Conservation (phyloP, 805 yeast genomes). For the Pichia gijzeniarum region DNA sequence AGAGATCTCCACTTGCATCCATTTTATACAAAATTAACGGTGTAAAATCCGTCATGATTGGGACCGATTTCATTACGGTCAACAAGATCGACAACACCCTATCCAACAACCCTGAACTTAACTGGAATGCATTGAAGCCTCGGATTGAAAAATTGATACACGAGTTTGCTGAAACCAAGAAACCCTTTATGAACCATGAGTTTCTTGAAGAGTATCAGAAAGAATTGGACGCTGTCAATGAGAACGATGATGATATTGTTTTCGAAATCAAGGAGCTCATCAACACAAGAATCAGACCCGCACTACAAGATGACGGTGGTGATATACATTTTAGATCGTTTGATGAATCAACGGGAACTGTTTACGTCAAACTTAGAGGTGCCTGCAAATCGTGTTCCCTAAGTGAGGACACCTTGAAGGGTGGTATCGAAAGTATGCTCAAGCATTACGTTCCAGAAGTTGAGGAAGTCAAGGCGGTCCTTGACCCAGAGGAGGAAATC, state of each 20-base stretch:
- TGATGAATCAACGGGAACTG: constrained; percentile 50
- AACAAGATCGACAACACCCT: constrained; percentile 41
- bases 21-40: constrained; percentile 54
- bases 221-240: constrained; percentile 31
- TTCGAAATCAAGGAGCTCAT: constrained; percentile 64
- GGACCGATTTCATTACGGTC: constrained; percentile 66
- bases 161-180: constrained; percentile 22
- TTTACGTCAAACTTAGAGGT: constrained; percentile 53
- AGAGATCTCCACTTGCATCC: constrained; percentile 57
- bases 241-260: constrained; percentile 61
- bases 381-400: constrained; percentile 72
- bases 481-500: constrained; percentile 41
- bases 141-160: constrained; percentile 22
- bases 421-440: constrained; percentile 66
- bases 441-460: constrained; percentile 67
- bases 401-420: constrained; percentile 57
- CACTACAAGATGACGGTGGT: constrained; percentile 72
- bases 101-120: constrained; percentile 29
- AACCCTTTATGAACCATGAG: constrained; percentile 22
- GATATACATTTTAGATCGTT: constrained; percentile 62
- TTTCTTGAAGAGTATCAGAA: constrained; percentile 20
- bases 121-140: constrained; percentile 27
- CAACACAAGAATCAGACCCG: constrained; percentile 66
- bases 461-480: constrained; percentile 39
- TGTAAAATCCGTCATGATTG: constrained; percentile 67